phyloP scores from a whole-genome alignment of 2,329 filamentous ascomycete genomes.

The Neofusicoccum umdonicola region DNA sequence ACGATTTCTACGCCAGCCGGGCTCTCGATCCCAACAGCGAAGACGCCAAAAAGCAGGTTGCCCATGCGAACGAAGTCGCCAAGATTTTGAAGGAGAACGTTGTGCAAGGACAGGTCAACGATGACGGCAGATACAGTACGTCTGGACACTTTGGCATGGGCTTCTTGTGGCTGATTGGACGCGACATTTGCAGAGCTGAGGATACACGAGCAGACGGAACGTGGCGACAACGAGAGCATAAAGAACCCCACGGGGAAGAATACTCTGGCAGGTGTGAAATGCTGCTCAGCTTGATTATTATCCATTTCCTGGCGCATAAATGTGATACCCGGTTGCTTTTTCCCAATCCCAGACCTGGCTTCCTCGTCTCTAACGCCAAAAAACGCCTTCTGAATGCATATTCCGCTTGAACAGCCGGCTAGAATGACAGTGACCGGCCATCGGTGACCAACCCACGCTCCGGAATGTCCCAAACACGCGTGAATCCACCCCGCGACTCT shows the following conservation, averaged over 20 bases:
- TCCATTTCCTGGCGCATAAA: neutral
- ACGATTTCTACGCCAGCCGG: slow-evolving; percentile 68
- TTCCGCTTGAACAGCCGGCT: neutral
- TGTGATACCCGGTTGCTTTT: slow-evolving; percentile 13
- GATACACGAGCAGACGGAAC: slow-evolving; percentile 88
- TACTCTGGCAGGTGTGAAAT: slow-evolving; percentile 34
- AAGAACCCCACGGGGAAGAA: slow-evolving; percentile 59
- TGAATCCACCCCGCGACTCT: no score
- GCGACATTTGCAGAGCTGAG: slow-evolving; percentile 62
- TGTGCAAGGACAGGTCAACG: slow-evolving; percentile 67
- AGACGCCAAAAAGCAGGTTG: slow-evolving; percentile 62
- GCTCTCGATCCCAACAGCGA: slow-evolving; percentile 57
- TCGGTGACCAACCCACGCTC: slow-evolving; percentile 3
- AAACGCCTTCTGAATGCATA: slow-evolving; percentile 24
- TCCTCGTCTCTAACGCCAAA: slow-evolving; percentile 19
- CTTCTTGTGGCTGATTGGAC: slow-evolving; percentile 18
- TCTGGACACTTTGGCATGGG: slow-evolving; percentile 20
- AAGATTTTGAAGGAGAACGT: slow-evolving; percentile 77
- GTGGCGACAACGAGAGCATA: slow-evolving; percentile 89
- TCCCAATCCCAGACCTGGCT: neutral
- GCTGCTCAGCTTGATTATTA: slow-evolving; percentile 32
- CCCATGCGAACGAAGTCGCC: slow-evolving; percentile 80
- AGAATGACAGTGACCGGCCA: slow-evolving; percentile 25
- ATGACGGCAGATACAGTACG: slow-evolving; percentile 61
- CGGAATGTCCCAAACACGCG: slow-evolving; percentile 4